Evolutionary conservation across 2,329 filamentous ascomycete genomes (phyloP), one percentile per base, ranked within the genome.

Genomic region (Paecilomyces variotii): DNA sequence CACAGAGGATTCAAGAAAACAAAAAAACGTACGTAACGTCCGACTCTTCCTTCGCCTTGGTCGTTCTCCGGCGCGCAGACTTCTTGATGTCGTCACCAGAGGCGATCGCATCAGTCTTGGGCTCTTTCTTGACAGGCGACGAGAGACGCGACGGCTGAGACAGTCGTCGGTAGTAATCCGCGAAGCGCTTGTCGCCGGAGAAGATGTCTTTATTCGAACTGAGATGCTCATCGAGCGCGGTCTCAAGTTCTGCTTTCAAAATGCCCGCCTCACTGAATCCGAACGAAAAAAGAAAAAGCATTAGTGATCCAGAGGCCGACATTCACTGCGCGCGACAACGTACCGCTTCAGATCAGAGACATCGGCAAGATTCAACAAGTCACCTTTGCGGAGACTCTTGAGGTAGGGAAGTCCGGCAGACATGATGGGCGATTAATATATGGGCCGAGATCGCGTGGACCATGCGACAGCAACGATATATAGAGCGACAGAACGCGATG

Each of bases 231-330:
- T 95, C 89, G 63, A 96, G 84, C 52, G 83, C 83, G 60, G 82
- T 74, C 70, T 93, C 90, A 60, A 97, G 84, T 54, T 96, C 91
- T 63, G 81, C 79, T 76, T 96, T 96, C 74, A 88, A 89, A 63
- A 87, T 78, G 58, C 81, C 79, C 64, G 90, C 85, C 69, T 84
- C 86, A 69, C 89, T 92, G 69, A 9, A 50, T 26, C 34, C 10
- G 19, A 19, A 10, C 7, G 30, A 10, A 32, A 5, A 10, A 32
- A 32, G n/a, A 10, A 19, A 3, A 19, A 39, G 1, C 6, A 19
- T 45, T 56, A 55, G 52, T 25, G 12, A 55, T 50, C 35, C 28
- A 34, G 14, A 11, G 19, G 35, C 12, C 19, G 9, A 54, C 12
- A 35, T 30, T n/a, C 56, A 19, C 49, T 25, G 28, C 26, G 51